Base-by-base conservation (phyloP, 164 flowering plant species). In the Berberis vulgaris region DNA sequence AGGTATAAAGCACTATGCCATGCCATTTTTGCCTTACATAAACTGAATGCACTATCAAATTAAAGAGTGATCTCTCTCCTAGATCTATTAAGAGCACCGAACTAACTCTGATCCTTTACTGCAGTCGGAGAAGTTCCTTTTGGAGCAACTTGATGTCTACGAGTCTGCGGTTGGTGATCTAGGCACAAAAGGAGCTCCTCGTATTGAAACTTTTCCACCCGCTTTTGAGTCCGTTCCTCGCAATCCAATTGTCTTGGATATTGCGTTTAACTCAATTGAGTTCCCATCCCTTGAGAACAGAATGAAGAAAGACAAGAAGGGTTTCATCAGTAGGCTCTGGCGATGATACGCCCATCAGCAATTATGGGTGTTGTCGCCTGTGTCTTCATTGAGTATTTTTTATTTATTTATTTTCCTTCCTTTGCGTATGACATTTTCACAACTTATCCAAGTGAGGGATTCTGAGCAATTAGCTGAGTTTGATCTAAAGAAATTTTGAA, bases 201-300 rank as follows among this genome's bases (percentile, higher is more conserved):
- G 74, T 38, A 89, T 91, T 65, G 87, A 73, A 64, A 67, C 73
- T 60, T 95, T 91, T 73, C 99, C 97, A 10, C 99, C 97, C 5
- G 76, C 97, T 38, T 88, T 89, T 75, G 90, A 85, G 68, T 59
- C 93, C 8, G 76, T 91, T 45, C 78, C 92, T n/a, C 81, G 97
- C 59, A 89, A 85, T 72, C 99, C 99, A 1, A 86, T 95, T 65
- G 87, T 95, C 41, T 59, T 91, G 63, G 99, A 95, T 71, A 82
- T 95, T 57, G 97, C 94, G 43, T 88, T 78, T 59, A 82, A 82
- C 59, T 72, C 70, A 7, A 82, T 95, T 46, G 96, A 87, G 40
- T 95, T 91, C 83, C 99, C 99, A 54, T 80, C 97, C 53, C 82
- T 95, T 39, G 97, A 91, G n/a, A 75, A 72, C 78, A 81, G 92